Evolutionary conservation across 1,284 basidiomycete species (phyloP).

Genomic region (Trichosporon sp.): DNA sequence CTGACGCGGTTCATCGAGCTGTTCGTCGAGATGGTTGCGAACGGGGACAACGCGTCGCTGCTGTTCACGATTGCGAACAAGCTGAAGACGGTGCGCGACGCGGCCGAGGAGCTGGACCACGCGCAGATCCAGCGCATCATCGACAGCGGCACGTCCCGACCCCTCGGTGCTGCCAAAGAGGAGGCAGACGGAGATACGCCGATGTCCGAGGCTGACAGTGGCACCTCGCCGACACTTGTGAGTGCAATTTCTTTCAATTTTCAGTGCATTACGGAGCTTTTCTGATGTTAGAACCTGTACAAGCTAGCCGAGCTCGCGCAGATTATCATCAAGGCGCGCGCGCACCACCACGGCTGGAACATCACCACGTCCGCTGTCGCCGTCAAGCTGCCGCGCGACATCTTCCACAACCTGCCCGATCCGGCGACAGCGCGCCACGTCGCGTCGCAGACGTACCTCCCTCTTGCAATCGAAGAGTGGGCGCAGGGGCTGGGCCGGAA

Average conservation of each 20-base stretch:
- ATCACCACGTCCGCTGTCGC: conserved; percentile 75
- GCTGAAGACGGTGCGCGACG: conserved; percentile 73
- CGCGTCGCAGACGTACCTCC: conserved; percentile 31
- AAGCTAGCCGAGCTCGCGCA: conserved; percentile 84
- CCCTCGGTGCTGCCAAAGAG: conserved; percentile 59
- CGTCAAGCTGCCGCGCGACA: conserved; percentile 73
- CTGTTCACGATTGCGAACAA: conserved; percentile 77
- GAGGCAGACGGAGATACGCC: conserved; percentile 55
- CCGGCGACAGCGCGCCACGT: conserved; percentile 26
- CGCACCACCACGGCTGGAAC: conserved; percentile 66
- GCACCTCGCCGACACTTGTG: conserved; percentile 13
- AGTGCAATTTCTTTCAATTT: not conserved
- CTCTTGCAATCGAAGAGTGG: conserved; percentile 30
- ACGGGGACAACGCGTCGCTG: conserved; percentile 71
- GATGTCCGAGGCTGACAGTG: not conserved
- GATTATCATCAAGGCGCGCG: conserved; percentile 70
- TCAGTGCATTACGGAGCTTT: not conserved
- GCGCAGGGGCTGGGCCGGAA: conserved; percentile 24
- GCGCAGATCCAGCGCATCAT: conserved; percentile 12
- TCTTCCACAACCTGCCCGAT: conserved; percentile 55
- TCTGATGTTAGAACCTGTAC: conserved; percentile 68
- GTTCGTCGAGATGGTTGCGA: conserved; percentile 72
- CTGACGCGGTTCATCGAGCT: conserved; percentile 84
- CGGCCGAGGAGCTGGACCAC: conserved; percentile 18
- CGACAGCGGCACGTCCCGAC: not conserved